Evolutionary conservation across 176 grass and related monocot genomes (phyloP), one percentile per base, ranked within the genome.

Genomic region (Lolium perenne): DNA sequence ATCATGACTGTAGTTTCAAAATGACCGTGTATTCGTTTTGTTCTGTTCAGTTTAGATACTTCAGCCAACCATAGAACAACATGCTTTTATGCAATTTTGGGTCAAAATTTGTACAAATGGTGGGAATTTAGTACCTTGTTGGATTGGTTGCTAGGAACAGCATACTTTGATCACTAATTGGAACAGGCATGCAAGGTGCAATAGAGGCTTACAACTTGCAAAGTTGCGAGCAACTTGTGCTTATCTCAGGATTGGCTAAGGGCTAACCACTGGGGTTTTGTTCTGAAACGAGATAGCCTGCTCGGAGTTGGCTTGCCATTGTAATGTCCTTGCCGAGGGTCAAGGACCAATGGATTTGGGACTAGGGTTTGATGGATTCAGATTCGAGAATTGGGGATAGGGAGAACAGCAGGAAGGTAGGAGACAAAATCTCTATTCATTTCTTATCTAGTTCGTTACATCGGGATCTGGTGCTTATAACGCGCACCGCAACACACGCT

Each of bases 121-220:
- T 65, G 47, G 18, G 45, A 61, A 71, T 71, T 20, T 59, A 57
- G 22, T 58, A 7, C 60, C 55, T 23, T 41, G 22, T 65, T 84
- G 7, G 41, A 76, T 83, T 80, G 78, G 21, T 75, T 26, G 1
- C 41, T 81, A 81, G 46, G 49, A 71, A 57, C 12, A 43, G 26
- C 23, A 1, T 81, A 17, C 6, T 82, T 70, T 43, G 64, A n/a
- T 56, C 12, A 35, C 46, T 81, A 81, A 15, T 55, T 82, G 48
- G 6, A 53, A 55, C 18, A 53, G 11, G 38, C 12, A 26, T 56
- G 35, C 8, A 6, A 6, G 74, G 61, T 68, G 74, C 50, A 46
- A 11, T 25, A 79, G 60, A 79, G 46, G 49, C 48, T 47, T 68
- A 67, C 29, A 67, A 26, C 48, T 85, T 85, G 20, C 23, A 49